Evolutionary conservation across 208 protist genomes (phyloP).

Genomic region (Trypanosoma platydactyli): DNA sequence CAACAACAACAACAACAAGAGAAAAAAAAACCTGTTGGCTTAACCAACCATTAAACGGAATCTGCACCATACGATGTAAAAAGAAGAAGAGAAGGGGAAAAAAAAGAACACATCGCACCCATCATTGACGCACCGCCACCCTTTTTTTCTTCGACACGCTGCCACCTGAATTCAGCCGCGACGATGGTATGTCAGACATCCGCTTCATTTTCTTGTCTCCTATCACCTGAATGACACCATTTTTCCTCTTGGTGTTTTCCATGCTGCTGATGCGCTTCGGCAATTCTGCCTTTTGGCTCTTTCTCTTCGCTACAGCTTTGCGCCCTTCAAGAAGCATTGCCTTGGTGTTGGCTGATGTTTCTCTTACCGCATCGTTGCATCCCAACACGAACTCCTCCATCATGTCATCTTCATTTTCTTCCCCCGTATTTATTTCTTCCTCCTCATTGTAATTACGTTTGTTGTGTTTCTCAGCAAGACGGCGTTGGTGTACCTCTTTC

Average conservation of each 20-base stretch:
- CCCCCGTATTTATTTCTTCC: slow-evolving; percentile 26
- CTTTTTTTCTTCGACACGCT: slow-evolving; percentile 12
- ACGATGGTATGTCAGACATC: not conserved
- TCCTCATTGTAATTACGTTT: slow-evolving; percentile 11
- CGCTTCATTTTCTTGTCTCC: slow-evolving; percentile 24
- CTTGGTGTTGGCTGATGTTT: slow-evolving; percentile 22
- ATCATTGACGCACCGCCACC: slow-evolving; percentile 13
- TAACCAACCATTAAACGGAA: too few relatives aligned
- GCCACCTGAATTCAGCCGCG: slow-evolving; percentile 18
- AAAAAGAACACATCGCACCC: not conserved
- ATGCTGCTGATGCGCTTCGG: slow-evolving; percentile 26
- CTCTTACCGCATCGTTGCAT: slow-evolving; percentile 43
- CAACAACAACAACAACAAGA: too few relatives aligned
- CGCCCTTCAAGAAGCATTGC: not conserved
- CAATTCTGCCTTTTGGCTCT: slow-evolving; percentile 11
- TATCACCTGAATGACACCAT: slow-evolving; percentile 8
- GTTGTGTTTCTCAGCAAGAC: slow-evolving; percentile 10
- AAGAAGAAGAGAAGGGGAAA: slow-evolving; percentile 4
- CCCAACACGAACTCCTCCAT: slow-evolving; percentile 77
- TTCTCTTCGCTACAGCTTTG: slow-evolving; percentile 3
- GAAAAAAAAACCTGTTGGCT: too few relatives aligned
- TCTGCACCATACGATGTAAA: not conserved
- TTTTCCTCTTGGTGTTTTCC: slow-evolving; percentile 24
- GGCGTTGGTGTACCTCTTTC: not conserved
- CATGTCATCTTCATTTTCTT: slow-evolving; percentile 28